Base-by-base conservation (phyloP, 306 rosid genomes). In the Alnus rubra region DNA sequence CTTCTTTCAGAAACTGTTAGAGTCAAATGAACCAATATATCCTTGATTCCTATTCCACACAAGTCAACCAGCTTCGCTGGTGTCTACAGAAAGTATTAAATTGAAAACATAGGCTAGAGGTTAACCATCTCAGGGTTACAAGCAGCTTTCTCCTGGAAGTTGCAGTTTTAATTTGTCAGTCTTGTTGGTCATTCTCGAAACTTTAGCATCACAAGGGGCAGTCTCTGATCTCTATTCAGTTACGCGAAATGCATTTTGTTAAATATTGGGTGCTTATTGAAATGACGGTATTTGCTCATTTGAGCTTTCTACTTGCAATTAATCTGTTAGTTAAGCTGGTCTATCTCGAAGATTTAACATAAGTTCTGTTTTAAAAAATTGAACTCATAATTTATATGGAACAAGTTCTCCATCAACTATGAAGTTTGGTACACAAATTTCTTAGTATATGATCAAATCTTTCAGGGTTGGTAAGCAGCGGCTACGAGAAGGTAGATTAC, bases 391-490 rank as follows among this genome's bases (percentile, higher is more conserved):
- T 71, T 19, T 63, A 48, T 45, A 64, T 16, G 49, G 35, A 30
- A 79, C 59, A 50, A 71, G 15, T 74, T 53, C 23, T 14, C 58
- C 7, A 28, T 54, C 60, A 69, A 48, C 18, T 6, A 69, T 50
- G 35, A 3, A 65, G 35, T 59, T 64, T 16, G 42, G 76, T 52
- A 69, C 70, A 45, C 76, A 33, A 52, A 58, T 78, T 55, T 73
- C 65, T 82, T 33, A 69, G 47, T 78, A 74, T 68, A 30, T 55
- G 18, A 79, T 74, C 73, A 65, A 75, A 47, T 84, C 30, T 71
- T 84, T 75, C 88, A 92, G 97, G 88, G 78, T 90, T 73, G 70
- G 87, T 80, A 92, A 92, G 91, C 97, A 92, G 81, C 83, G 89
- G 42, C 75, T 92, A n/a, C 83, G 97, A 79, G 97, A 92, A 77